These are phyloP conservation scores for Trichoderma reesei DNA, from an alignment of 495 filamentous ascomycete genomes.

Conservation along the genomic window DNA sequence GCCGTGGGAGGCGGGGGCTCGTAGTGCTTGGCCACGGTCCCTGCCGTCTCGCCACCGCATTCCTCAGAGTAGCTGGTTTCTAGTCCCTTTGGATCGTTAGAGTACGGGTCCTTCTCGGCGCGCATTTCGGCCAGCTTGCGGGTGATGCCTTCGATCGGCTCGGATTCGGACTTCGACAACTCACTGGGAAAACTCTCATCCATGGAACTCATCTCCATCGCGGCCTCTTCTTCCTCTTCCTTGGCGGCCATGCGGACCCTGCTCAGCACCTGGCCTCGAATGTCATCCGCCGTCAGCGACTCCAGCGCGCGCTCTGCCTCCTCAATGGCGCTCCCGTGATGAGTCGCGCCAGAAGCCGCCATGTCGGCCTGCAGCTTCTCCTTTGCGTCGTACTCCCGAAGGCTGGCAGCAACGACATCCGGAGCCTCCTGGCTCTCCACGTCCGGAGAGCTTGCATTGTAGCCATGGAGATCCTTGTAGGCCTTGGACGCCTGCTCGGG, in stretches of 20 bases:
- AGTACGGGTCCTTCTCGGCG: slow-evolving; percentile 25
- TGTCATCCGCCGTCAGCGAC: slow-evolving; percentile 19
- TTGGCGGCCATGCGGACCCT: slow-evolving; percentile 17
- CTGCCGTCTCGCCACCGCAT: slow-evolving; percentile 19
- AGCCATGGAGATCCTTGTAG: slow-evolving; percentile 12
- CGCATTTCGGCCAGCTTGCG: slow-evolving; percentile 15
- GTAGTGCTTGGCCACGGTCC: slow-evolving; percentile 21
- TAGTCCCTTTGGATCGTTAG: slow-evolving; percentile 27
- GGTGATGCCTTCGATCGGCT: slow-evolving; percentile 21
- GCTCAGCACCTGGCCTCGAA: slow-evolving; percentile 16
- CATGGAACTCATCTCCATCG: slow-evolving; percentile 14
- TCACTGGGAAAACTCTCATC: slow-evolving; percentile 12
- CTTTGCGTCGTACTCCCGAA: not conserved
- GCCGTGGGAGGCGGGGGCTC: slow-evolving; percentile 4
- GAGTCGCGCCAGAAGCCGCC: not conserved
- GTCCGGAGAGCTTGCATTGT: slow-evolving; percentile 7
- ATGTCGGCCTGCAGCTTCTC: not conserved
- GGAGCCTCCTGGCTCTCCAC: not conserved
- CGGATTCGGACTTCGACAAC: slow-evolving; percentile 23
- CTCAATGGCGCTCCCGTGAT: not conserved
- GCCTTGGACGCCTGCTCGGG: slow-evolving; percentile 4
- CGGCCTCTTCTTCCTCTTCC: slow-evolving; percentile 19
- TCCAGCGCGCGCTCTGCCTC: slow-evolving; percentile 16
- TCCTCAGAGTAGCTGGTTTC: slow-evolving; percentile 28
- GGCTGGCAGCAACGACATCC: not conserved